These are phyloP conservation scores for Apiospora marii DNA, from an alignment of 2,329 filamentous ascomycete genomes.

Conservation along the genomic window DNA sequence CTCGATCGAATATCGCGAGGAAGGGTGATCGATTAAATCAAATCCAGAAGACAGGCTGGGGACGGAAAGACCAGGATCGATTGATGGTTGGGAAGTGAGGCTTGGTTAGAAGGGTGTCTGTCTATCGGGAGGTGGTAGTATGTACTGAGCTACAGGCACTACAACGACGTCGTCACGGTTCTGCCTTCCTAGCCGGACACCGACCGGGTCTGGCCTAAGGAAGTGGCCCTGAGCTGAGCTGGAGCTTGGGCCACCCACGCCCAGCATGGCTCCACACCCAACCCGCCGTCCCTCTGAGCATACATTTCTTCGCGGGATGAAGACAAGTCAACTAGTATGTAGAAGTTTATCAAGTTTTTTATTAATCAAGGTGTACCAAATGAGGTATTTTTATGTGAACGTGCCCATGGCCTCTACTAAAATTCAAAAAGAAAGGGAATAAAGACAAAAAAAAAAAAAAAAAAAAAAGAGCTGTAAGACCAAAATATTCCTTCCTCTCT, in stretches of 20 bases:
- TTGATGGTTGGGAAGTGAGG: background rate
- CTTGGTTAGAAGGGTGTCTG: background rate
- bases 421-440: background rate
- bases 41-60: background rate
- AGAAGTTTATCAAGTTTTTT: background rate
- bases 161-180: slow-evolving; percentile 30
- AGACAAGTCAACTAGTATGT: too few relatives aligned
- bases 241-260: slow-evolving; percentile 5
- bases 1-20: background rate
- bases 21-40: background rate
- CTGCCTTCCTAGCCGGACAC: slow-evolving; percentile 26
- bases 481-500: slow-evolving; percentile 9
- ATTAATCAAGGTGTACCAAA: background rate
- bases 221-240: background rate
- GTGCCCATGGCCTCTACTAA: background rate
- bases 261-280: background rate
- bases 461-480: background rate
- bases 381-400: background rate
- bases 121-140: background rate
- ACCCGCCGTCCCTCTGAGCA: too few relatives aligned
- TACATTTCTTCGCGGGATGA: too few relatives aligned
- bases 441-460: background rate
- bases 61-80: background rate
- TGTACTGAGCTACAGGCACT: background rate
- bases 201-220: background rate